Percentiles rank a stretch among this genome's conserved stretches.
Conservation (phyloP, 2,329 filamentous ascomycete genomes). For the Orbilia quercus region DNA sequence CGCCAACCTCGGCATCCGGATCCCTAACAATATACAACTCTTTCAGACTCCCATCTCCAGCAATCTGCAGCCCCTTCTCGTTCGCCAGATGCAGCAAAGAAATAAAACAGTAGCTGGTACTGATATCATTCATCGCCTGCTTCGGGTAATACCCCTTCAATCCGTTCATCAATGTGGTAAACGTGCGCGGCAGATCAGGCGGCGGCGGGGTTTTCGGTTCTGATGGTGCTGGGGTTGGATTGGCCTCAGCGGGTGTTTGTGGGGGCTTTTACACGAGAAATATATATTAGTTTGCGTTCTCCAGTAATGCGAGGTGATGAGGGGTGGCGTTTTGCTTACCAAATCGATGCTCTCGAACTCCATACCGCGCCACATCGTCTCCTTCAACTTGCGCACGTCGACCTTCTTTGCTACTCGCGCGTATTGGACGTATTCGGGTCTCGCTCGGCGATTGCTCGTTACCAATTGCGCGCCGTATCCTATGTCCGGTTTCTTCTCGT, state of each 20-base stretch:
- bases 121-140: conserved; percentile 89
- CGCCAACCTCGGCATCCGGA: conserved; percentile 63
- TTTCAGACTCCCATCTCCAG: conserved; percentile 67
- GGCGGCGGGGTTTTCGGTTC: conserved; percentile 61
- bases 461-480: conserved; percentile 75
- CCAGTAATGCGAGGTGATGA: too few species aligned
- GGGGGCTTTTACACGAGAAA: conserved; percentile 54
- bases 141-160: conserved; percentile 87
- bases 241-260: conserved; percentile 59
- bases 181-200: conserved; percentile 67
- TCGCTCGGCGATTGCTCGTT: conserved; percentile 70
- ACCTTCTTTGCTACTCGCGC: conserved; percentile 78
- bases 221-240: conserved; percentile 62
- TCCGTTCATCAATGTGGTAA: conserved; percentile 91
- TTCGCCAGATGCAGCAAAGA: conserved; percentile 90
- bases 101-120: conserved; percentile 92
- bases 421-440: conserved; percentile 77
- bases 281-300: too few species aligned
- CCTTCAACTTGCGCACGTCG: conserved; percentile 75
- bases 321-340: too few species aligned
- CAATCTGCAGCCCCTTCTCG: conserved; percentile 85
- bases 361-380: conserved; percentile 77
- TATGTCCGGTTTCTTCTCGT: conserved; percentile 46
- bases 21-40: conserved; percentile 67
- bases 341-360: conserved; percentile 65